Conservation (phyloP, 352 stramenopile species). For the Phytopythium cucurbitacearum region DNA sequence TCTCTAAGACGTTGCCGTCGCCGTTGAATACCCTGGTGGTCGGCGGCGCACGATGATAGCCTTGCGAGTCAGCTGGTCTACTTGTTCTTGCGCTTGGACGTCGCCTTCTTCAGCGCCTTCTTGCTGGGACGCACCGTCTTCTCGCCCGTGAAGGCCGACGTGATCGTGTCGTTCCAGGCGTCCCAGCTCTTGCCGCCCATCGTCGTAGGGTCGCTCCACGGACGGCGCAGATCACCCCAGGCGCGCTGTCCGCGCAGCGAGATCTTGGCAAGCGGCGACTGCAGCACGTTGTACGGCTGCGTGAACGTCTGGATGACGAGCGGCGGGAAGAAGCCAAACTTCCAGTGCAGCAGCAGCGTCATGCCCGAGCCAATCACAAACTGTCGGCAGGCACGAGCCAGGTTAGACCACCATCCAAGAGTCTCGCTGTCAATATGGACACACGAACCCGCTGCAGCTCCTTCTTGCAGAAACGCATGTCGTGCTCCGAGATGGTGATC, state of each 20-base stretch:
- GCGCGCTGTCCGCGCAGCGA: conserved; percentile 53
- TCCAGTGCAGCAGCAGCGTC: conserved; percentile 70
- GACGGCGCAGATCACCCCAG: conserved; percentile 74
- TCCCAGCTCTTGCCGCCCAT: conserved; percentile 62
- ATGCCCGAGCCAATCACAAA: conserved; percentile 58
- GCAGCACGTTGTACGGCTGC: conserved; percentile 72
- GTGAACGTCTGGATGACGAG: conserved; percentile 78
- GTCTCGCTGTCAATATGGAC: not conserved
- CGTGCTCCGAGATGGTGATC: conserved; percentile 78
- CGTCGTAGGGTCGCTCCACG: conserved; percentile 60
- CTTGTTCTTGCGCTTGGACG: conserved; percentile 64
- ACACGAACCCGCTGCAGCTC: conserved; percentile 65
- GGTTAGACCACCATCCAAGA: conserved; percentile 2
- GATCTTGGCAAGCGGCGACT: conserved; percentile 63
- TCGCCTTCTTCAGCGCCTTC: conserved; percentile 66
- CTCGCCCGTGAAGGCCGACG: conserved; percentile 58
- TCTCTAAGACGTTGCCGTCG: conserved; percentile 13
- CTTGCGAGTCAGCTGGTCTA: conserved; percentile 17
- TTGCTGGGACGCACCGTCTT: conserved; percentile 42
- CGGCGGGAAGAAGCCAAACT: conserved; percentile 79
- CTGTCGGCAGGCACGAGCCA: conserved; percentile 15
- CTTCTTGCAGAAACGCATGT: conserved; percentile 67
- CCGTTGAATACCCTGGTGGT: conserved; percentile 3
- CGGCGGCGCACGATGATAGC: not conserved
- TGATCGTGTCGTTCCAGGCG: conserved; percentile 79